Percentiles rank a stretch among this genome's conserved stretches.
phyloP scores from a whole-genome alignment of 441 rosid genomes.

The Populus trichocarpa region DNA sequence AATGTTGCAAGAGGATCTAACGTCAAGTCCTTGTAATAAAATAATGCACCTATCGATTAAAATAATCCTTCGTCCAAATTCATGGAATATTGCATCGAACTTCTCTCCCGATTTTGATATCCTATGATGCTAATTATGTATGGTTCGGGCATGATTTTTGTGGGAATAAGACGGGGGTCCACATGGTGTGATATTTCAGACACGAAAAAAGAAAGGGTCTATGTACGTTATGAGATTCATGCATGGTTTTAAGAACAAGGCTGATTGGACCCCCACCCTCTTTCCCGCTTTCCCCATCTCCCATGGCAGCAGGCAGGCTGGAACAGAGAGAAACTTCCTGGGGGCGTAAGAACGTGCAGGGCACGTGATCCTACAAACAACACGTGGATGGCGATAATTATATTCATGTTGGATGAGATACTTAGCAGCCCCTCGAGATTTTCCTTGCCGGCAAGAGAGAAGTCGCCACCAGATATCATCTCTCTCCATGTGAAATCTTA shows the following conservation, averaged over 20 bases:
- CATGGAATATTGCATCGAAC: conserved; percentile 6
- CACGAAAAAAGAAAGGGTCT: neutral
- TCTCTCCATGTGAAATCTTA: neutral
- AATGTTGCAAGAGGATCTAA: conserved; percentile 20
- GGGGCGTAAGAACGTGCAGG: neutral
- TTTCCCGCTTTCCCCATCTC: neutral
- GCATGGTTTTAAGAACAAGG: conserved; percentile 21
- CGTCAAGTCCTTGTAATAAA: conserved; percentile 17
- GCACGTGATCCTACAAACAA: neutral
- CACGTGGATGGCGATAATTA: neutral
- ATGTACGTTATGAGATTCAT: conserved; percentile 28
- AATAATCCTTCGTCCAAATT: neutral
- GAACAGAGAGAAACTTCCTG: neutral
- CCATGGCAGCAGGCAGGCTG: neutral
- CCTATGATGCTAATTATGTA: neutral
- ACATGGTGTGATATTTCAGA: conserved; percentile 5
- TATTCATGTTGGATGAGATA: too few species aligned
- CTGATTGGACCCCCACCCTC: neutral
- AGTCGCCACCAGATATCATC: neutral
- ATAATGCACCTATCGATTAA: neutral
- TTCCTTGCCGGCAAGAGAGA: neutral
- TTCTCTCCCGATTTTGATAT: neutral
- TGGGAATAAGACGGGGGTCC: conserved; percentile 7
- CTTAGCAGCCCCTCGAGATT: neutral
- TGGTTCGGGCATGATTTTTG: neutral